These are phyloP conservation scores for Rheum nobile DNA, from an alignment of 148 eudicot species.

Conservation along the genomic window DNA sequence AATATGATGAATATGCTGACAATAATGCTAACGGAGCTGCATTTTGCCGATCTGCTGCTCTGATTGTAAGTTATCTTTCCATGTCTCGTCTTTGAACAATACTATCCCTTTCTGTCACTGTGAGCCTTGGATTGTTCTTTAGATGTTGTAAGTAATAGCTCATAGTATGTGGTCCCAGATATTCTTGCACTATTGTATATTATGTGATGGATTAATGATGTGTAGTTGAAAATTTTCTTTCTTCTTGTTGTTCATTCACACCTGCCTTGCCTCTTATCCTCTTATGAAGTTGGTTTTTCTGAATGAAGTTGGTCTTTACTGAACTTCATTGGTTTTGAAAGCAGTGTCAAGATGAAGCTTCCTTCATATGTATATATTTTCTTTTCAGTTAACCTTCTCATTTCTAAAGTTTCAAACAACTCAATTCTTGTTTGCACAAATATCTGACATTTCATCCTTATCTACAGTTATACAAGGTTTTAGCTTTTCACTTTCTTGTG, in stretches of 20 bases:
- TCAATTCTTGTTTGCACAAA: background rate
- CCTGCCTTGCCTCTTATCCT: background rate
- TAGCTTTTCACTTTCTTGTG: background rate
- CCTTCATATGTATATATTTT: too few species aligned
- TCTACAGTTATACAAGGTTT: background rate
- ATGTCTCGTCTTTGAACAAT: background rate
- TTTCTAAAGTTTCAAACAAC: background rate
- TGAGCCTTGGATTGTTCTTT: background rate
- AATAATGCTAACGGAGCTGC: constrained; percentile 10
- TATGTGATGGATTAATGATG: background rate
- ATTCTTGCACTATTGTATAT: background rate
- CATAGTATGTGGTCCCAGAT: background rate
- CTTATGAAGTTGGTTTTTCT: background rate
- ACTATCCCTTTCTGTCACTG: background rate
- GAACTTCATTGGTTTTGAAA: too few species aligned
- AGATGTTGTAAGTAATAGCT: background rate
- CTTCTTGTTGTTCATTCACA: background rate
- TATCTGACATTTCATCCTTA: background rate
- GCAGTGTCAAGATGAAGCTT: too few species aligned
- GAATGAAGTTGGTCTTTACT: background rate
- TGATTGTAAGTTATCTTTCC: constrained; percentile 8
- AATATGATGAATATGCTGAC: constrained; percentile 14
- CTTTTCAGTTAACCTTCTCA: background rate
- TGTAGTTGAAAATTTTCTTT: background rate
- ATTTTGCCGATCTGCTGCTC: constrained; percentile 14